Conservation (phyloP, 1,284 basidiomycete genomes). For the Schizophyllum amplum region DNA sequence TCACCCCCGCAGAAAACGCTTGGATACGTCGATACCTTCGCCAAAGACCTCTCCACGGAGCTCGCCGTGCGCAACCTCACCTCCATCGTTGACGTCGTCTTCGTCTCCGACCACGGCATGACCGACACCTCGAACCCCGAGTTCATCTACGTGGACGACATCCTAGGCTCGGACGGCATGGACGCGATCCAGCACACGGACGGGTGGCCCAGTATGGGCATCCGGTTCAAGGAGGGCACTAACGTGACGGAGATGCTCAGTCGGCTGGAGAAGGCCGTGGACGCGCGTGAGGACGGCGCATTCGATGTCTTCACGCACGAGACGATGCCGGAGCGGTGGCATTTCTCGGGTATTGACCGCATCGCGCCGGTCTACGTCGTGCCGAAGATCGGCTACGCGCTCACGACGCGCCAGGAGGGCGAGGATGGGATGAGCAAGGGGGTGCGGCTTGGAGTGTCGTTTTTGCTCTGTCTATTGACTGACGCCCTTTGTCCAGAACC, state of each 20-base stretch:
- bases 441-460: slow-evolving; percentile 35
- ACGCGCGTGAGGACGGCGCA: slow-evolving; percentile 34
- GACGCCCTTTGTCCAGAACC: slow-evolving; percentile 40
- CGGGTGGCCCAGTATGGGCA: slow-evolving; percentile 82
- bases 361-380: slow-evolving; percentile 87
- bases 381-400: slow-evolving; percentile 69
- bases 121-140: slow-evolving; percentile 73
- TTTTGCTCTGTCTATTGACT: slow-evolving; percentile 1
- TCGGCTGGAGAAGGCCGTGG: slow-evolving; percentile 43
- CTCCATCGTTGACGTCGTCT: slow-evolving; percentile 80
- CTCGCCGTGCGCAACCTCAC: slow-evolving; percentile 69
- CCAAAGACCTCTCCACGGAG: slow-evolving; percentile 55
- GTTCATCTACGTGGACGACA: slow-evolving; percentile 75
- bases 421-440: slow-evolving; percentile 65
- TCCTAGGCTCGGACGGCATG: slow-evolving; percentile 65
- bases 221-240: slow-evolving; percentile 58
- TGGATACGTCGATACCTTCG: slow-evolving; percentile 64
- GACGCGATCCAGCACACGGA: slow-evolving; percentile 62
- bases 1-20: slow-evolving; percentile 48
- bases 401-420: slow-evolving; percentile 56
- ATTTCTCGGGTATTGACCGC: slow-evolving; percentile 62
- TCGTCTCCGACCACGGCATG: slow-evolving; percentile 94
- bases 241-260: slow-evolving; percentile 52
- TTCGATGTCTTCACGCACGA: slow-evolving; percentile 76
- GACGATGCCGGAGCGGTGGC: slow-evolving; percentile 76